Evolutionary conservation across 192 early-diverging fungal genomes (phyloP), one percentile per base, ranked within the genome.

Genomic region (Haplosporangium gracile): DNA sequence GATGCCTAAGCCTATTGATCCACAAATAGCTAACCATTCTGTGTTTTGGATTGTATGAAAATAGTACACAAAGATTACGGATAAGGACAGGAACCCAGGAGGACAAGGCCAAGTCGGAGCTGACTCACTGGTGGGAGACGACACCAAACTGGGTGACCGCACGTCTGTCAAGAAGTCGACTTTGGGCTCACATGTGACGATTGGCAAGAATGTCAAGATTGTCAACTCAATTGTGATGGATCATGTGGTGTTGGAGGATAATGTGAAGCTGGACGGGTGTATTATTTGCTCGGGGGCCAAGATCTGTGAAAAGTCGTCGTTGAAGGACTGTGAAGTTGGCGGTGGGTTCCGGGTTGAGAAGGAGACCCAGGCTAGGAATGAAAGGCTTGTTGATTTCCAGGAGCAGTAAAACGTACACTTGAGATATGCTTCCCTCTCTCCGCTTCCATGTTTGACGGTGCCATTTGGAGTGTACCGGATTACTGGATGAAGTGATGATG

Each of bases 121-220:
- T 10, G 99, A 99, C 81, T 99, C 97, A 0, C 82, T 99, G 72
- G 91, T 99, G 53, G 98, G 98, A 68, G 95, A 97, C 42, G 93
- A 94, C 63, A 95, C 97, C 60, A 95, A 94, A 87, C 94, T 99
- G 68, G 97, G 94, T 51, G 97, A 99, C 76, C 91, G 96, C 34
- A 96, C 96, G n/a, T 95, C 95, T 7, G 93, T 99, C 65, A 99
- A 99, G 89, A 96, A 96, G 76, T 97, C 97, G 26, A 93, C 97
- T 22, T 94, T 99, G 65, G 99, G 99, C 47, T 92, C 95, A 34
- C 98, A 99, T 89, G 96, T 97, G 79, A 86, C 92, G n/a, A 97
- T 99, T 90, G 99, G 99, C 36, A 97, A 96, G 86, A 96, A 97
- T 74, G 97, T 98, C 84, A 99, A 99, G 83, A 96, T 99, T 79